Evolutionary conservation across 805 yeast genomes (phyloP), one percentile per base, ranked within the genome.

Genomic region (Wickerhamomyces sydowiorum): DNA sequence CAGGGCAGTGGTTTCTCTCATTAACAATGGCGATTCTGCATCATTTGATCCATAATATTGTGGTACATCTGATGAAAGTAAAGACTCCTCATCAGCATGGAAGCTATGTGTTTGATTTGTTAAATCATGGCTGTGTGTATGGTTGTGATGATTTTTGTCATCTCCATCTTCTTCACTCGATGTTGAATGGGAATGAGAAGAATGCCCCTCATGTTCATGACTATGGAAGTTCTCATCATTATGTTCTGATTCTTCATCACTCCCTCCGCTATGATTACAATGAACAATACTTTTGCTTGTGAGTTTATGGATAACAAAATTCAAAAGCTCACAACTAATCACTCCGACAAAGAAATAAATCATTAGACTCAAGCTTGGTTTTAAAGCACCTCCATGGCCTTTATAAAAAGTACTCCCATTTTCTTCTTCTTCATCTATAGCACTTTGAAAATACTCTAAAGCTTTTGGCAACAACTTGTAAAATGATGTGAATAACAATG

Each of bases 201-300:
- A 30, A 39, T 56, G 51, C 18, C 32, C 33, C 13, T 43, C 45
- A 37, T 48, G 6, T 17, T 17, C 46, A 37, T 57, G 54, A 25
- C 37, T 39, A 42, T 43, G 52, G 31, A 41, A 41, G 34, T 48
- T 37, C 20, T 40, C 49, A 19, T 49, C 51, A 14, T 48, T 20
- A 20, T 32, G 36, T 18, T 37, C 15, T 12, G 44, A 52, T 9
- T 44, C 61, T 13, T 57, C 61, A 14, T 58, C 67, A 12, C 20
- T 9, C 3, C 17, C 32, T 17, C 64, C 72, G 12, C 68, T 78
- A 53, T 89, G 96, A 14, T 78, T 83, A 62, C 96, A 89, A 57
- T 89, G 96, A 0, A 90, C 85, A 27, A 90, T 75, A 25, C 90
- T 80, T 57, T 86, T 86, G 39, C 91, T 78, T 0, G 97, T 86